Percentiles rank a stretch among this genome's conserved stretches.
Evolutionary conservation across 257 asterid species (phyloP).

Genomic region (Paraleonurus japonicus): DNA sequence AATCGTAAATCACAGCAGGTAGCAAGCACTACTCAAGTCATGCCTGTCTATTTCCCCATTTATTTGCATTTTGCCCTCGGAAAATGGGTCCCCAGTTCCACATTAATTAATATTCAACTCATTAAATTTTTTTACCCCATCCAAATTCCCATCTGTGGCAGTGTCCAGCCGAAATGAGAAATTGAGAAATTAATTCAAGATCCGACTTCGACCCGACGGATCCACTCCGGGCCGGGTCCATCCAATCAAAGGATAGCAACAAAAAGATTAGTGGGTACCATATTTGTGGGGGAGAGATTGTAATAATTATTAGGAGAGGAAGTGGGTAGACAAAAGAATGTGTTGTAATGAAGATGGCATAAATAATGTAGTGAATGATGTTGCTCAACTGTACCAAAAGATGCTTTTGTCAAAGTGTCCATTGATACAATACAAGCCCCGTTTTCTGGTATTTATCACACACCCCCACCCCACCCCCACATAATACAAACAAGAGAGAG

Average conservation of each 20-base stretch:
- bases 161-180: too few relatives aligned
- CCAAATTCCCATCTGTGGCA: not conserved
- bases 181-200: too few relatives aligned
- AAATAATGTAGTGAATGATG: constrained; percentile 21
- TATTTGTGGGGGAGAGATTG: not conserved
- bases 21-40: too few relatives aligned
- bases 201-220: not conserved
- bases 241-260: not conserved
- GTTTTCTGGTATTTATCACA: not conserved
- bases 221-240: not conserved
- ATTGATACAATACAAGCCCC: not conserved
- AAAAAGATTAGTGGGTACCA: not conserved
- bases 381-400: constrained; percentile 29
- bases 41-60: constrained; percentile 3
- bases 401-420: constrained; percentile 12
- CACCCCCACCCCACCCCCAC: too few relatives aligned
- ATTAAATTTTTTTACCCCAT: not conserved
- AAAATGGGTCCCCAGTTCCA: not conserved
- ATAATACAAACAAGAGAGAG: not conserved
- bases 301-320: not conserved
- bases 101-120: not conserved
- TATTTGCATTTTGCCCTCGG: constrained; percentile 1
- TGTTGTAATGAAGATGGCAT: not conserved
- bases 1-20: not conserved
- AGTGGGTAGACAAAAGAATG: constrained; percentile 10